Base-by-base conservation (phyloP, 1,139 yeast genomes). In the Sugiyamaella japonica region DNA sequence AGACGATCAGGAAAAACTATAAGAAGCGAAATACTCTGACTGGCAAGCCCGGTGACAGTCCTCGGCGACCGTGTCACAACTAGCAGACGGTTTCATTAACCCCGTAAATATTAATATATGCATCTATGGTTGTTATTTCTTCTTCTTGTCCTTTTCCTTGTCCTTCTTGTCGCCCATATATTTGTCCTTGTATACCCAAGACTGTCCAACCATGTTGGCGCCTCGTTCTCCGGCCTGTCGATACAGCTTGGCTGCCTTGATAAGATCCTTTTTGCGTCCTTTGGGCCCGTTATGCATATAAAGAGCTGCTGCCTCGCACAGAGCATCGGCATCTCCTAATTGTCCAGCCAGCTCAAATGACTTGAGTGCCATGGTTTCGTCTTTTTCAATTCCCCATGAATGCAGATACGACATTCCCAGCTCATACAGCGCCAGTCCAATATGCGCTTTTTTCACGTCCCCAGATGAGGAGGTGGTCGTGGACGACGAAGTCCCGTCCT, bases 151-250 rank as follows among this genome's bases (percentile, higher is more conserved):
- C 55, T 55, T 50, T 20, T 20, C 25, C 41, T 57, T 49, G 34
- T 59, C 59, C 54, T 52, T 48, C 41, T 55, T 52, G 62, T 69
- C 58, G 8, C 55, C 61, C 72, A 78, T 69, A 65, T 86, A 86
- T 73, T 86, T 86, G 46, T 82, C 83, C 68, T 85, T 86, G 73
- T 85, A 83, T 43, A 86, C 85, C 95, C 95, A 87, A 56, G 85
- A 81, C 58, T 86, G 84, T 1, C 91, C 91, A 37, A 85, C 80
- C 58, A 84, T 73, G 61, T 77, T 80, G 20, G 80, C 80, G 1
- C 93, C 95, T 61, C 79, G 77, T 13, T 78, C 73, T 52, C 84
- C 91, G 23, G 89, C 86, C 41, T 82, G 70, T 50, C 95, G 74
- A 58, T 83, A 79, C 83, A 91, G 84, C 10, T 83, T 81, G 1